A percentile compares a stretch with the other conserved stretches of the same genome.
Evolutionary conservation across 805 yeast species (phyloP).

Genomic region (Candida odintsovae): DNA sequence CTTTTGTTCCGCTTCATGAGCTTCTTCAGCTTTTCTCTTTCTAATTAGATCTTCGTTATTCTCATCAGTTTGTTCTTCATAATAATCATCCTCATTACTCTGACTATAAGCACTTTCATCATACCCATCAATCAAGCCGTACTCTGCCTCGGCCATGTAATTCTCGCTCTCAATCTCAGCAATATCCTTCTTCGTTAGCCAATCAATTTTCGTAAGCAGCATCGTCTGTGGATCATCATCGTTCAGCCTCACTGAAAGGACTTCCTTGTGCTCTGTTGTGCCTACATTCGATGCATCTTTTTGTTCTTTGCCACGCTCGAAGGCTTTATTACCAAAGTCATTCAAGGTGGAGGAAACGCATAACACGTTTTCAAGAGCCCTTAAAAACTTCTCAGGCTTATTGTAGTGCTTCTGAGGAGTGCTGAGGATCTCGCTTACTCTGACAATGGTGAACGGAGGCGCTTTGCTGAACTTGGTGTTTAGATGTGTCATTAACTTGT

Average conservation of each 20-base stretch:
- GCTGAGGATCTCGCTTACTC: slow-evolving; percentile 42
- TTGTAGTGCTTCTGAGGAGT: slow-evolving; percentile 37
- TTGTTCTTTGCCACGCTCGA: not conserved
- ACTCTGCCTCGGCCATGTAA: slow-evolving; percentile 8
- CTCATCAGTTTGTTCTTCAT: not conserved
- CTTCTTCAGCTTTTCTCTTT: slow-evolving; percentile 7
- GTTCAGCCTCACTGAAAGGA: slow-evolving; percentile 1
- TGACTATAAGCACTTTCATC: slow-evolving; percentile 1
- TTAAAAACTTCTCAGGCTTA: slow-evolving; percentile 36
- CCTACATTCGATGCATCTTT: not conserved
- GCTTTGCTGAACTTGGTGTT: slow-evolving; percentile 6
- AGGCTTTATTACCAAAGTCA: slow-evolving; percentile 6
- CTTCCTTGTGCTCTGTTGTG: not conserved
- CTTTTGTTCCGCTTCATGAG: not conserved
- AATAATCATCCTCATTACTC: slow-evolving; percentile 1
- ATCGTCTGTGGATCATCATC: slow-evolving; percentile 19
- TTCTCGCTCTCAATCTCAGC: slow-evolving; percentile 15
- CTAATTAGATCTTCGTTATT: slow-evolving; percentile 2
- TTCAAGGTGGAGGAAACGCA: slow-evolving; percentile 13
- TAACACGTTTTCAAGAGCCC: slow-evolving; percentile 30
- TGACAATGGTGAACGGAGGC: slow-evolving; percentile 42
- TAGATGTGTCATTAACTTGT: slow-evolving; percentile 7
- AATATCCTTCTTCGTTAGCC: slow-evolving; percentile 21
- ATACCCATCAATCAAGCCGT: not conserved
- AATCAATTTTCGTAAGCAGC: slow-evolving; percentile 19